Conservation (phyloP, 768 basidiomycete genomes). For the Rhizopogon salebrosus region DNA sequence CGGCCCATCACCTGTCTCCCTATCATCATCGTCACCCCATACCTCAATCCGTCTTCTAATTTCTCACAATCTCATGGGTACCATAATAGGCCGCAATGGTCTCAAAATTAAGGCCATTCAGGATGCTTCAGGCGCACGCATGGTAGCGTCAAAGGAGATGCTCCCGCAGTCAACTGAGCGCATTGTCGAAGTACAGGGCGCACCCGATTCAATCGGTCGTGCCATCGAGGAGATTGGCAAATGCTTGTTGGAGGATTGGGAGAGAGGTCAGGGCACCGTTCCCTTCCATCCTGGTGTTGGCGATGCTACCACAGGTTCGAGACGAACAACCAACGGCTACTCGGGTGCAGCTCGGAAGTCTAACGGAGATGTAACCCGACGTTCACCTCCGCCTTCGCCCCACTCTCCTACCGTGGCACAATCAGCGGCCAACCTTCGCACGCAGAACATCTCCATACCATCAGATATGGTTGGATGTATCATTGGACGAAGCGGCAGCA, state of each 20-base stretch:
- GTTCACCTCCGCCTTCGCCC: slow-evolving; percentile 32
- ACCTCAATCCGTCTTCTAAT: slow-evolving; percentile 96
- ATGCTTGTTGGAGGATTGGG: slow-evolving; percentile 95
- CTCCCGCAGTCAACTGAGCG: slow-evolving; percentile 98
- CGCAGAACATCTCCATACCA: slow-evolving; percentile 98
- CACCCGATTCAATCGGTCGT: slow-evolving; percentile 86
- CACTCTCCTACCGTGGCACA: slow-evolving; percentile 44
- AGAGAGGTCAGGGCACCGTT: slow-evolving; percentile 88
- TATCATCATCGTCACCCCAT: slow-evolving; percentile 59
- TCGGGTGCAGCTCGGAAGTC: slow-evolving; percentile 52
- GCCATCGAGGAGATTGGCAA: slow-evolving; percentile 96
- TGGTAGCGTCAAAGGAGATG: slow-evolving; percentile 99
- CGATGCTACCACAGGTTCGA: slow-evolving; percentile 55
- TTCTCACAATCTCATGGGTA: slow-evolving; percentile 99
- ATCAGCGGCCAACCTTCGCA: slow-evolving; percentile 79
- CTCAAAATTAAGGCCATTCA: slow-evolving; percentile 99
- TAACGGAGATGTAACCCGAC: slow-evolving; percentile 51
- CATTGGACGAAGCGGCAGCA: slow-evolving; percentile 94
- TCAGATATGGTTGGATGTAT: slow-evolving; percentile 98
- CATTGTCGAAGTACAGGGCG: slow-evolving; percentile 95
- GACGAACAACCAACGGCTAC: slow-evolving; percentile 49
- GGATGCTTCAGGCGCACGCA: slow-evolving; percentile 90
- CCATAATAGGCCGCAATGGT: slow-evolving; percentile 93
- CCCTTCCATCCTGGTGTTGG: slow-evolving; percentile 92
- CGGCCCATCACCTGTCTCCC: slow-evolving; percentile 64